Base-by-base conservation (phyloP, 2,329 filamentous ascomycete species). In the Verruconis gallopava region DNA sequence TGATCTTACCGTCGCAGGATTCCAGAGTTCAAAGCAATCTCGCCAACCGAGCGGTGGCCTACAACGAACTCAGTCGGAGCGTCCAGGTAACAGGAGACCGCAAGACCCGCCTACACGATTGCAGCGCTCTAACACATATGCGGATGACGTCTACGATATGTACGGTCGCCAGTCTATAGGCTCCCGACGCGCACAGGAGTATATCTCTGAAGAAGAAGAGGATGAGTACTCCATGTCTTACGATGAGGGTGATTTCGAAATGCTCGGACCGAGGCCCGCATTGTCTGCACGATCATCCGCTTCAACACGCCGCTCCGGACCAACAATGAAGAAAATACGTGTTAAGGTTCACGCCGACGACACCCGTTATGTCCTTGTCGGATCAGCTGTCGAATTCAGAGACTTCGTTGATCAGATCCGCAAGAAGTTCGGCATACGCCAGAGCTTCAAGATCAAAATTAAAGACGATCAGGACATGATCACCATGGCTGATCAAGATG, bases 401-500 rank as follows among this genome's bases (percentile, higher is more conserved):
- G 83, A 89, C 45, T 77, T 98, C 35, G 77, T 81, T 32, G 77
- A 80, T 47, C 78, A 79, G 46, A 82, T 98, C 45, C 74, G 81
- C 37, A 81, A 86, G 48, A 98, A 98, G 63, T 94, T 96, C 55
- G 79, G 74, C 12, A 69, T 95, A 43, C 68, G 73, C 43, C 66
- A 79, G 47, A 75, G 76, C 44, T 89, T 95, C 66, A 93, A 88
- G 70, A 80, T 95, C 62, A 91, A 91, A 68, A 76, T 88, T 51
- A 76, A 73, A 54, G 85, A 93, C 48, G 91, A 96, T 51, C 82
- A 81, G 3, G 89, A 96, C 55, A 89, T 95, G 82, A 93, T 98
- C 55, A 95, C 89, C 21, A 81, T 98, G 75, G 86, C 82, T 21
- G 91, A 98, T 59, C 85, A 95, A 60, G 91, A 98, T 55, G 91